Base-by-base conservation (phyloP, 1,284 basidiomycete genomes). In the Cutaneotrichosporon sp. region DNA sequence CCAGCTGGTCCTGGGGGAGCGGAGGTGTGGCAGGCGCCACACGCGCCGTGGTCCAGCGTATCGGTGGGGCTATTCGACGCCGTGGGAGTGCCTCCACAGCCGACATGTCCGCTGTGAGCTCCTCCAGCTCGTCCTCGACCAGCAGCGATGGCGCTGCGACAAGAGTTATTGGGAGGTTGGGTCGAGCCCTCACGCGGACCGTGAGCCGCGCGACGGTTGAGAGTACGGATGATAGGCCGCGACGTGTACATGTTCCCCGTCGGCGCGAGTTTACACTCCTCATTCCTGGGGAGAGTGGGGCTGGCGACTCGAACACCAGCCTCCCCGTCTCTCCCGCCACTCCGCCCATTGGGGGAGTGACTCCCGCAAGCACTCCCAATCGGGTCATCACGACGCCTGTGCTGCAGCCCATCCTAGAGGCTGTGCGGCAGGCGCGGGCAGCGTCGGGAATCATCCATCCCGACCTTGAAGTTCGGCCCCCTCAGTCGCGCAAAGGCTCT, bases 191-290 rank as follows among this genome's bases (percentile, higher is more conserved):
- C 10, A 51, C 51, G 16, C 55, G 58, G 12, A 52, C 55, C 9
- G 55, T 51, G 46, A 49, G 50, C n/a, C 42, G 56, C 7, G 53
- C 45, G 8, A 60, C 51, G 11, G 49, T 37, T 9, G 65, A 57
- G 26, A 50, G 46, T 20, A 46, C 55, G 6, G 51, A 61, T 0
- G 65, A 70, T 6, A 55, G 57, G 8, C 68, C 68, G 5, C 63
- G 61, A 44, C 52, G 72, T n/a, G 61, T 70, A 44, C 59, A 70
- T 32, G 34, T 67, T 8, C 68, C 69, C 0, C 54, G 64, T 2
- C 51, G 56, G 38, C 79, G 87, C 54, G 80, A 83, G 54, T 90
- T 89, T 67, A 78, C 79, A 75, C 77, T 61, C 65, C 75, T 57
- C 70, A 29, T 73, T 16, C 62, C 77, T 34, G 69, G 25, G 14